phyloP scores from a whole-genome alignment of 2,329 filamentous ascomycete species.

The Penicillium freii region DNA sequence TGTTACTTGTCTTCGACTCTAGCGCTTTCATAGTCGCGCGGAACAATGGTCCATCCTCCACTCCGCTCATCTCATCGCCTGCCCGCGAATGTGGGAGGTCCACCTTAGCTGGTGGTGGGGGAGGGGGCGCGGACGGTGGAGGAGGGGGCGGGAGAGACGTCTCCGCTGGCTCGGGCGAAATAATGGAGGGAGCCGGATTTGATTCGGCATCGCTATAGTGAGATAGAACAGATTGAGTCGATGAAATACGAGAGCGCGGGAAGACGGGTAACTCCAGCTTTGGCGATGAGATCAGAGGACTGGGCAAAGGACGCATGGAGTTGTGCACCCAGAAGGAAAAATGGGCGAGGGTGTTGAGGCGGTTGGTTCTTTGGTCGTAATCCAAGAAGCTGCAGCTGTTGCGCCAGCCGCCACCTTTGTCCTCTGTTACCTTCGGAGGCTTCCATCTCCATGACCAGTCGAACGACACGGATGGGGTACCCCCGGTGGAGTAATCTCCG shows the following conservation, averaged over 20 bases:
- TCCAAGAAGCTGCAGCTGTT: constrained; percentile 97
- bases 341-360: constrained; percentile 79
- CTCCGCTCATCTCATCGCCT: constrained; percentile 76
- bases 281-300: constrained; percentile 66
- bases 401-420: constrained; percentile 87
- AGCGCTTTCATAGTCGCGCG: constrained; percentile 93
- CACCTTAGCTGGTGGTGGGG: constrained; percentile 63
- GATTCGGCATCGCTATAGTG: constrained; percentile 70
- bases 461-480: constrained; percentile 80
- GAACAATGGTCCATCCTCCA: constrained; percentile 92
- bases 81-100: constrained; percentile 85
- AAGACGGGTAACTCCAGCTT: constrained; percentile 71
- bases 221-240: constrained; percentile 80
- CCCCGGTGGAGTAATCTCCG: constrained; percentile 83
- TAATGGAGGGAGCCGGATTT: constrained; percentile 33
- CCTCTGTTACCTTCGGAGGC: constrained; percentile 76
- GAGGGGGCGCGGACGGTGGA: constrained; percentile 25
- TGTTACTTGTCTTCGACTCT: constrained; percentile 93
- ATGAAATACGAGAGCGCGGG: constrained; percentile 77
- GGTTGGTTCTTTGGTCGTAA: constrained; percentile 90
- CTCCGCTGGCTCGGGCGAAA: constrained; percentile 31
- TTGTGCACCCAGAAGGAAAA: constrained; percentile 96
- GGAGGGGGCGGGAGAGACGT: constrained; percentile 24
- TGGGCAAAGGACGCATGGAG: constrained; percentile 42
- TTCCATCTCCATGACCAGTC: constrained; percentile 98